Percentiles rank a stretch among this genome's conserved stretches.
Evolutionary conservation across 768 basidiomycete genomes (phyloP).

Genomic region (Mycena alexandri): DNA sequence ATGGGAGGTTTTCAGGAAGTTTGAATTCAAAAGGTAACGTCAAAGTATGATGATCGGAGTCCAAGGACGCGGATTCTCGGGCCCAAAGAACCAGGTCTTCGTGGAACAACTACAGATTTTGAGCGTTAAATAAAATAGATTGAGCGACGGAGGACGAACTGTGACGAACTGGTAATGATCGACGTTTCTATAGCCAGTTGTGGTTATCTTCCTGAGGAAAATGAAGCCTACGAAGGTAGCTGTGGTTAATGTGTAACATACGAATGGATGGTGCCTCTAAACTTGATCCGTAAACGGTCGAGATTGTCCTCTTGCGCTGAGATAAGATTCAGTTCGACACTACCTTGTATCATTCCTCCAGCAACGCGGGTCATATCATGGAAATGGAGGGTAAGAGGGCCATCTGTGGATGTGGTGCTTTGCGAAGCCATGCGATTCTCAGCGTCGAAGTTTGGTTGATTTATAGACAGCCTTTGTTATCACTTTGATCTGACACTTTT

Average conservation of each 20-base stretch:
- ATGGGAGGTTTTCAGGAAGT: slow-evolving; percentile 19
- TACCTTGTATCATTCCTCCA: slow-evolving; percentile 24
- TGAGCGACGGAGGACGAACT: not conserved
- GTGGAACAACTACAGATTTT: slow-evolving; percentile 21
- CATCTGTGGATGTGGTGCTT: slow-evolving; percentile 15
- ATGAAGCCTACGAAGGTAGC: not conserved
- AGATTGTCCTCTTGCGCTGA: slow-evolving; percentile 29
- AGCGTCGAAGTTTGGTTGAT: too few species aligned
- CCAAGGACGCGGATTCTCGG: slow-evolving; percentile 16
- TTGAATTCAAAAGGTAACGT: slow-evolving; percentile 13
- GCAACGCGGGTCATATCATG: slow-evolving; percentile 27
- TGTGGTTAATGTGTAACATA: not conserved
- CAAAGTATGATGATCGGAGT: slow-evolving; percentile 16
- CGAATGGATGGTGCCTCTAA: slow-evolving; percentile 23
- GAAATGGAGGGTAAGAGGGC: slow-evolving; percentile 26
- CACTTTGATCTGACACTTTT: too few species aligned
- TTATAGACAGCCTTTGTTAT: too few species aligned
- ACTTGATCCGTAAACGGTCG: slow-evolving; percentile 29
- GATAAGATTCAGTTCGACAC: slow-evolving; percentile 28
- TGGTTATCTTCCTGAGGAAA: slow-evolving; percentile 15
- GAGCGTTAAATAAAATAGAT: not conserved
- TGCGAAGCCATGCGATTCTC: slow-evolving; percentile 4
- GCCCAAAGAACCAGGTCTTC: slow-evolving; percentile 11
- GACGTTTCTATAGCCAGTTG: not conserved
- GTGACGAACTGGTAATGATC: slow-evolving; percentile 9